Conservation (phyloP, 75 land plant species). For the Isoetes taiwanensis region DNA sequence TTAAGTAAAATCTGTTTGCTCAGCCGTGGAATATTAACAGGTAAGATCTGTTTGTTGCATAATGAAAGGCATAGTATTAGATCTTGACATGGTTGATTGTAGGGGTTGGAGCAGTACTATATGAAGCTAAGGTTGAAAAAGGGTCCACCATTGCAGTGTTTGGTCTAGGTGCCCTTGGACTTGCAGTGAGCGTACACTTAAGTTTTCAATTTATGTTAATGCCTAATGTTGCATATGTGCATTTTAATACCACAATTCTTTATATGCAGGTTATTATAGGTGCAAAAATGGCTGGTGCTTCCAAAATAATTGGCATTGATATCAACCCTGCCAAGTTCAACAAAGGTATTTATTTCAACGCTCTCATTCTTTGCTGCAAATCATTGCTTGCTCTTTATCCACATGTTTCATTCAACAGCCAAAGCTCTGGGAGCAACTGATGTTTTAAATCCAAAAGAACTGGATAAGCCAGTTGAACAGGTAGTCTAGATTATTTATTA, state of each 20-base stretch:
- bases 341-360: conserved; percentile 7
- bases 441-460: conserved; percentile 18
- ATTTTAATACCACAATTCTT: not conserved
- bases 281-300: conserved; percentile 72
- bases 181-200: conserved; percentile 69
- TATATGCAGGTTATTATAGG: conserved; percentile 63
- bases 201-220: no score
- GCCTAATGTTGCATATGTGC: no score
- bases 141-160: conserved; percentile 71
- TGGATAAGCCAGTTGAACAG: conserved; percentile 20
- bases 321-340: conserved; percentile 46
- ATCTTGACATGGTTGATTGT: no score
- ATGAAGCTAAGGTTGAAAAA: conserved; percentile 65
- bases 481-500: not conserved
- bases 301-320: conserved; percentile 79
- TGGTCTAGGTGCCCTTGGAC: conserved; percentile 93
- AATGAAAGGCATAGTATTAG: no score
- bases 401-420: no score
- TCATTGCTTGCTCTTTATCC: no score
- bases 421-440: conserved; percentile 19
- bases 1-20: conserved; percentile 75
- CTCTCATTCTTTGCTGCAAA: not conserved
- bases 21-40: conserved; percentile 83
- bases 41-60: no score
- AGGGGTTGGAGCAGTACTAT: conserved; percentile 66